Base-by-base conservation (phyloP, 2,329 filamentous ascomycete species). In the Sclerotinia spermophila region DNA sequence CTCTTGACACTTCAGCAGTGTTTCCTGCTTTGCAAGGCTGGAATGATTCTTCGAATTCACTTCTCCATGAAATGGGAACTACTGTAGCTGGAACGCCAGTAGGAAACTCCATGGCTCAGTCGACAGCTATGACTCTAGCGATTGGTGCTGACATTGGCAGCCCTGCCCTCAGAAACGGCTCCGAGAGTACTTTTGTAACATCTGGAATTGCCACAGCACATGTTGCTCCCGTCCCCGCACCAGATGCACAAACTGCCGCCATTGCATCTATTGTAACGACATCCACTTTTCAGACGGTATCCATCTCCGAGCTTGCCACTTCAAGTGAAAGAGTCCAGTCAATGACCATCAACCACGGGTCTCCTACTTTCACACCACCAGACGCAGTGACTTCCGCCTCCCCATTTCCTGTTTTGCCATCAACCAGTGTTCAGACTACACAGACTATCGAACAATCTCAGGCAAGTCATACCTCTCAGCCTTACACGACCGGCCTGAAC, bases 1-100 rank as follows among this genome's bases (percentile, higher is more conserved):
- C 17, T 44, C 44, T 66, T 5, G 55, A 33, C 48, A 35, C 45
- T 24, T 66, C 62, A 30, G 62, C 10, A 40, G 24, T 53, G 13
- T 53, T 66, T 5, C 45, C 62, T 15, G 17, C 10, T 40, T 30
- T 53, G 24, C 62, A 66, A 8, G 62, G 33, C 15, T 66, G 33
- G 62, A 66, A 66, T n/a, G 19, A 53, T 53, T 66, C 45, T 30
- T 66, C 45, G 8, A 45, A 53, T 30, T 66, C 62, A 30, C 45
- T 64, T 33, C 30, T 30, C 15, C 45, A 53, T 30, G 33, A 53
- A 53, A 27, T 66, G 33, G 62, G 45, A 66, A 66, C n/a, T 1
- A 66, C n/a, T 30, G 33, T 42, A 40, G 35, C 55, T 53, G 62
- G 45, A 24, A 53, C 45, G 8, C 62, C 62, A 42, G 38, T 53